phyloP scores from a whole-genome alignment of 129 eudicot species.

The Saposhnikovia divaricata region DNA sequence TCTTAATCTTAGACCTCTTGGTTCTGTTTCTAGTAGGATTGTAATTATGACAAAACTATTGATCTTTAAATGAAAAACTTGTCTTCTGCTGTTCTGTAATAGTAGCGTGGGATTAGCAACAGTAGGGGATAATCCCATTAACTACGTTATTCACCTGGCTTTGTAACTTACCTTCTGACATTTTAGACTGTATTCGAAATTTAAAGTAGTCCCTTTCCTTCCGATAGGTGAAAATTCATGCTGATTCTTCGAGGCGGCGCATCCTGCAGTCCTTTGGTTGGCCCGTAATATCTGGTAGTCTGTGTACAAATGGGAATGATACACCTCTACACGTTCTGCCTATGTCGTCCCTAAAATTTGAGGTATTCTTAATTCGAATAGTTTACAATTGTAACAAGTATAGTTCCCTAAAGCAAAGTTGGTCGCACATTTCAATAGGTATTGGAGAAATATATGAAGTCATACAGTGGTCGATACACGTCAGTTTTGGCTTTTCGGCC shows the following conservation, averaged over 20 bases:
- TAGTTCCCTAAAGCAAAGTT: neutral
- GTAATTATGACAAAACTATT: neutral
- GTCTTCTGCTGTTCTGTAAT: neutral
- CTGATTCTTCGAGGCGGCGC: conserved; percentile 32
- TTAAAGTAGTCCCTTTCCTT: neutral
- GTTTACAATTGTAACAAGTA: neutral
- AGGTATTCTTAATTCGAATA: conserved; percentile 20
- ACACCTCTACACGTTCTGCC: conserved; percentile 40
- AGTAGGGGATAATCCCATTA: neutral
- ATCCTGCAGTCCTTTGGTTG: conserved; percentile 35
- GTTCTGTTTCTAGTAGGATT: neutral
- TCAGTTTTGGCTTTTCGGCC: conserved; percentile 40
- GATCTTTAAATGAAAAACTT: neutral
- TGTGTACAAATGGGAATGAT: conserved; percentile 32
- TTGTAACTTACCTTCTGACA: neutral
- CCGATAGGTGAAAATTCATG: conserved; percentile 28
- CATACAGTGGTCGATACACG: conserved; percentile 18
- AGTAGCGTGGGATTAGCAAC: neutral
- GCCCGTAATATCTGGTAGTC: conserved; percentile 29
- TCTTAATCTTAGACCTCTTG: neutral
- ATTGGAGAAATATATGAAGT: conserved; percentile 26
- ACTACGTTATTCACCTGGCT: neutral
- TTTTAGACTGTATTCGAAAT: neutral
- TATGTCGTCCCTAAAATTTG: conserved; percentile 30
- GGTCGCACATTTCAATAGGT: conserved; percentile 2